A percentile compares a stretch with the other conserved stretches of the same genome.
Evolutionary conservation across 257 asterid genomes (phyloP).

Genomic region (Plantago ovata): DNA sequence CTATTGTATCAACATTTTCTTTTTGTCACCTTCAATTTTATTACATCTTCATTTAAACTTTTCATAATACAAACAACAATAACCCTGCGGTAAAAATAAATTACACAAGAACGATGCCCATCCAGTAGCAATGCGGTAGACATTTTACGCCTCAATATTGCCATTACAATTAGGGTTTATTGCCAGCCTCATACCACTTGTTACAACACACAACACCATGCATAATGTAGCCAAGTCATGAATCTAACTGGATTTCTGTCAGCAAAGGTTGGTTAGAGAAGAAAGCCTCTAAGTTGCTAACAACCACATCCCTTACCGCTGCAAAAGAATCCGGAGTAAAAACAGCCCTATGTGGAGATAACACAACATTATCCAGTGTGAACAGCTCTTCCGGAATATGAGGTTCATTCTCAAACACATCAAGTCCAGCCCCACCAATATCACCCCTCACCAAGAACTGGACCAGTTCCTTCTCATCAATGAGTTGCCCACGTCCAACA

Average conservation of each 20-base stretch:
- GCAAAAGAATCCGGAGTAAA: constrained; percentile 35
- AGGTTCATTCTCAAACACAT: constrained; percentile 72
- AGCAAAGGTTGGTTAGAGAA: constrained; percentile 41
- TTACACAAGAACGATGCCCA: no score
- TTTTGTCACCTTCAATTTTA: no score
- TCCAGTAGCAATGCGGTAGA: no score
- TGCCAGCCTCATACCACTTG: no score
- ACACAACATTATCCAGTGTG: constrained; percentile 53
- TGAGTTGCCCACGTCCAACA: constrained; percentile 53
- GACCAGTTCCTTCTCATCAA: constrained; percentile 62
- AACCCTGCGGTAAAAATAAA: no score
- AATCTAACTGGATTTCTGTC: constrained; percentile 30
- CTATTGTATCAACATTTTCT: no score
- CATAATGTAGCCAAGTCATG: background rate
- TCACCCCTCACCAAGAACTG: constrained; percentile 42
- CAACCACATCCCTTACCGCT: constrained; percentile 19
- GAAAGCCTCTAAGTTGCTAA: constrained; percentile 55
- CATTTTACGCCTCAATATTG: no score
- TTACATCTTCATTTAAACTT: no score
- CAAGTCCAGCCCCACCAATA: constrained; percentile 69
- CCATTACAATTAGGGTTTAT: no score
- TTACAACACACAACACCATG: no score
- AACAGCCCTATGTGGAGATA: constrained; percentile 55
- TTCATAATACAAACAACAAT: no score
- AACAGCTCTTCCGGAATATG: constrained; percentile 44